Evolutionary conservation across 2,329 filamentous ascomycete genomes (phyloP).

Genomic region (Trichophyton benhamiae): DNA sequence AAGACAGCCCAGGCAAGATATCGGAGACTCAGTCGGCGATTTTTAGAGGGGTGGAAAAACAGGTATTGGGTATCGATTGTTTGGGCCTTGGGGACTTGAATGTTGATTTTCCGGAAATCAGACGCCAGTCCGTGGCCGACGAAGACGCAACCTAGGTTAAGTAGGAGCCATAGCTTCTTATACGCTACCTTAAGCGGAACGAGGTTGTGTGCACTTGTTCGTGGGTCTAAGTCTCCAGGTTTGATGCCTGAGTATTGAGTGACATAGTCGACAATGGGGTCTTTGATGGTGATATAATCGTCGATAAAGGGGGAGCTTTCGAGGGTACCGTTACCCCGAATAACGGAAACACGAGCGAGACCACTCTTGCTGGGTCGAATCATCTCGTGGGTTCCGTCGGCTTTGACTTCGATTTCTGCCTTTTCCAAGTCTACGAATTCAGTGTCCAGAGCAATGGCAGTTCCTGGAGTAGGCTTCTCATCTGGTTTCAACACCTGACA

Average conservation of each 20-base stretch:
- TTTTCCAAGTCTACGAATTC: constrained; percentile 91
- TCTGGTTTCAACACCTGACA: constrained; percentile 30
- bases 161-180: constrained; percentile 93
- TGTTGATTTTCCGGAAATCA: constrained; percentile 97
- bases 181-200: constrained; percentile 83
- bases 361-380: constrained; percentile 84
- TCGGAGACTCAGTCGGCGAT: constrained; percentile 78
- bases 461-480: constrained; percentile 59
- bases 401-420: constrained; percentile 91
- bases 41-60: constrained; percentile 68
- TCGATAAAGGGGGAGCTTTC: constrained; percentile 88
- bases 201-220: constrained; percentile 66
- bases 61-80: constrained; percentile 90
- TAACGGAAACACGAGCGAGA: constrained; percentile 81
- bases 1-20: constrained; percentile 87
- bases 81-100: constrained; percentile 79
- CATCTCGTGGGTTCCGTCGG: constrained; percentile 81
- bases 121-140: constrained; percentile 87
- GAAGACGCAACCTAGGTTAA: constrained; percentile 89
- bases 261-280: constrained; percentile 87
- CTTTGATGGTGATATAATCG: constrained; percentile 86
- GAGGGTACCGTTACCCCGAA: constrained; percentile 62
- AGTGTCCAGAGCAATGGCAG: constrained; percentile 79
- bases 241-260: constrained; percentile 90
- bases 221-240: constrained; percentile 68